These are phyloP conservation scores for Termitomyces sp. DNA, from an alignment of 768 basidiomycete species.

Conservation along the genomic window DNA sequence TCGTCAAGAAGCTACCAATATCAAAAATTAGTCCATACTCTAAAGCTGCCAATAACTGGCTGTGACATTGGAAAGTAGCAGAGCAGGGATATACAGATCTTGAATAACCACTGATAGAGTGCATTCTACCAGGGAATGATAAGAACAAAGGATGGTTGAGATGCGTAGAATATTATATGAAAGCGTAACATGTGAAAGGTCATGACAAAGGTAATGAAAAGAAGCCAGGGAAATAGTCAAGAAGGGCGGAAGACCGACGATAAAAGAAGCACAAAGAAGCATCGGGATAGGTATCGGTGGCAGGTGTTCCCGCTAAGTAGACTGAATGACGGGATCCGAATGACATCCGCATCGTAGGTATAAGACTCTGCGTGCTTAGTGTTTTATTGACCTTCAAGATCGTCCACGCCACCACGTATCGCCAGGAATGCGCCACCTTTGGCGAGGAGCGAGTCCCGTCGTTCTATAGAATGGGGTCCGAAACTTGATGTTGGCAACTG, in stretches of 20 bases:
- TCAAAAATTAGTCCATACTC: background rate
- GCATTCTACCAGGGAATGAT: background rate
- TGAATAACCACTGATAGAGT: background rate
- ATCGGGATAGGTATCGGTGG: background rate
- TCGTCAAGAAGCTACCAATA: background rate
- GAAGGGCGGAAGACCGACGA: background rate
- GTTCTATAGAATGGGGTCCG: background rate
- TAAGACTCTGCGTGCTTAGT: background rate
- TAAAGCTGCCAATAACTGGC: background rate
- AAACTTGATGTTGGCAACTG: slow-evolving; percentile 7
- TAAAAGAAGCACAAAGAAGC: background rate
- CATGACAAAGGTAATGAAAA: background rate
- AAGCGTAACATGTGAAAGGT: background rate
- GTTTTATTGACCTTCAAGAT: background rate
- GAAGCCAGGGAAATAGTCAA: background rate
- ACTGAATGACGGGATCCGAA: background rate
- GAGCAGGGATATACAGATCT: background rate
- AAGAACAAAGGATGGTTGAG: background rate
- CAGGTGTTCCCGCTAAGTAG: slow-evolving; percentile 8
- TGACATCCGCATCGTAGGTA: background rate
- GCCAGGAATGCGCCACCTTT: slow-evolving; percentile 17
- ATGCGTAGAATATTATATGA: background rate
- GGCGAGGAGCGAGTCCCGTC: slow-evolving; percentile 9
- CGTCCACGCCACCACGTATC: slow-evolving; percentile 8
- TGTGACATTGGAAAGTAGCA: background rate